These are phyloP conservation scores for Meyerozyma carpophila DNA, from an alignment of 1,139 yeast species.

Conservation along the genomic window DNA sequence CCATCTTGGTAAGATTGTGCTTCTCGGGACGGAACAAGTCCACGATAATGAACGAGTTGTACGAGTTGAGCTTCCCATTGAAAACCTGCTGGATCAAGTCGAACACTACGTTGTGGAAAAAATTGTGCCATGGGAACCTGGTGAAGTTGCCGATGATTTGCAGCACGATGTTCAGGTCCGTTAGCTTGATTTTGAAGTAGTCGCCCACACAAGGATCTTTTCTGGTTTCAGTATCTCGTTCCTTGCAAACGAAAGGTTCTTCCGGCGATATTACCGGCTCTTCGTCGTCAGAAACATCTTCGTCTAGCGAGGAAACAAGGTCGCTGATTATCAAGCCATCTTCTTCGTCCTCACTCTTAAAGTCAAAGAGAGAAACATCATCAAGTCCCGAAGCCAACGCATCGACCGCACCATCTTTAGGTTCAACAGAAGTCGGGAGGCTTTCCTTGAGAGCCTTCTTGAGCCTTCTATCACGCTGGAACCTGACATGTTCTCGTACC, in stretches of 20 bases:
- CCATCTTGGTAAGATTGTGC: slow-evolving; percentile 26
- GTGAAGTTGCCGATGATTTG: slow-evolving; percentile 35
- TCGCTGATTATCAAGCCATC: slow-evolving; percentile 11
- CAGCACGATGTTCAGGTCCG: slow-evolving; percentile 35
- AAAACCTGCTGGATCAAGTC: slow-evolving; percentile 45
- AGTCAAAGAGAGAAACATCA: slow-evolving; percentile 5
- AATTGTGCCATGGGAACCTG: slow-evolving; percentile 42
- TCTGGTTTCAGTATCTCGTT: slow-evolving; percentile 29
- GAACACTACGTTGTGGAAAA: slow-evolving; percentile 47
- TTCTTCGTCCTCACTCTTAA: slow-evolving; percentile 13
- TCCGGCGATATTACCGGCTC: slow-evolving; percentile 44
- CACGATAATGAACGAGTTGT: slow-evolving; percentile 42
- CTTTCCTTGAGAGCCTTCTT: slow-evolving; percentile 31
- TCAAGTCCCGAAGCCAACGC: slow-evolving; percentile 31
- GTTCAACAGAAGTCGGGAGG: slow-evolving; percentile 7
- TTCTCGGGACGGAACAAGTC: slow-evolving; percentile 28
- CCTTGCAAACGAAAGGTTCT: slow-evolving; percentile 41
- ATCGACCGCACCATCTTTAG: slow-evolving; percentile 4
- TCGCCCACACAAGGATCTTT: slow-evolving; percentile 40
- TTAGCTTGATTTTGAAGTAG: slow-evolving; percentile 35
- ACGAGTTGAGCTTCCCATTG: slow-evolving; percentile 44
- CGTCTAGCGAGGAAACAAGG: slow-evolving; percentile 5
- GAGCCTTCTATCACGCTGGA: slow-evolving; percentile 25
- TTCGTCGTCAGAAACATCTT: slow-evolving; percentile 33
- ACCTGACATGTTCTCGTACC: slow-evolving; percentile 33